These are phyloP conservation scores for Venturia nashicola DNA, from an alignment of 2,329 filamentous ascomycete genomes.

Conservation along the genomic window DNA sequence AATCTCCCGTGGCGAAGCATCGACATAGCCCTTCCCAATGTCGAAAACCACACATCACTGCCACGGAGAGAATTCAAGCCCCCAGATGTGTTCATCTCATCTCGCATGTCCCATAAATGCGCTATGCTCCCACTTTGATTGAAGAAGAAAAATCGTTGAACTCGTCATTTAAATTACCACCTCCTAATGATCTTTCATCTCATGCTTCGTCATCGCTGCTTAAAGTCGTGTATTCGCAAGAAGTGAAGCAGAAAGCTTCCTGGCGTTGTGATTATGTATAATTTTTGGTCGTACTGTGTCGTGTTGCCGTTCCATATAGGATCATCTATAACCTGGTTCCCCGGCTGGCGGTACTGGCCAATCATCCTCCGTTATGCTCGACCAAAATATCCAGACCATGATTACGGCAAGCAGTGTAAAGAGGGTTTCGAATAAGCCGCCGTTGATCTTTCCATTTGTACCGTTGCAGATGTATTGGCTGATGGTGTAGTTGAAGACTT, in stretches of 20 bases:
- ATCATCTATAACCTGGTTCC: conserved; percentile 9
- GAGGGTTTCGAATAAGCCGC: conserved; percentile 80
- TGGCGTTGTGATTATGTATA: not conserved
- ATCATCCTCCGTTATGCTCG: conserved; percentile 96
- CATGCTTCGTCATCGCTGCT: not conserved
- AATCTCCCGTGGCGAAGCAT: not conserved
- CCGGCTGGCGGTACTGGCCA: conserved; percentile 53
- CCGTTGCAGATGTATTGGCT: conserved; percentile 84
- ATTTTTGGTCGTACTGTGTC: not conserved
- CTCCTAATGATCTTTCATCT: not conserved
- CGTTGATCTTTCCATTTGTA: conserved; percentile 77
- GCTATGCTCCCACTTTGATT: not conserved
- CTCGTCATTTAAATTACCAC: not conserved
- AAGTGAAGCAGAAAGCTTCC: not conserved
- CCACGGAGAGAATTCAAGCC: not conserved
- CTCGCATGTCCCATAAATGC: not conserved
- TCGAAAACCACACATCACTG: not conserved
- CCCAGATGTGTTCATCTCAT: not conserved
- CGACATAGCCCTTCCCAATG: not conserved
- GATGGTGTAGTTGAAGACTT: conserved; percentile 92
- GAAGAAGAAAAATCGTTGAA: conserved; percentile 1
- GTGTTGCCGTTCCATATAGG: not conserved
- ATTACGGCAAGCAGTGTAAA: conserved; percentile 79
- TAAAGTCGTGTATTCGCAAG: not conserved
- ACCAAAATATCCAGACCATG: conserved; percentile 91